Evolutionary conservation across 1,139 yeast genomes (phyloP).

Genomic region (Pneumocystis jirovecii): DNA sequence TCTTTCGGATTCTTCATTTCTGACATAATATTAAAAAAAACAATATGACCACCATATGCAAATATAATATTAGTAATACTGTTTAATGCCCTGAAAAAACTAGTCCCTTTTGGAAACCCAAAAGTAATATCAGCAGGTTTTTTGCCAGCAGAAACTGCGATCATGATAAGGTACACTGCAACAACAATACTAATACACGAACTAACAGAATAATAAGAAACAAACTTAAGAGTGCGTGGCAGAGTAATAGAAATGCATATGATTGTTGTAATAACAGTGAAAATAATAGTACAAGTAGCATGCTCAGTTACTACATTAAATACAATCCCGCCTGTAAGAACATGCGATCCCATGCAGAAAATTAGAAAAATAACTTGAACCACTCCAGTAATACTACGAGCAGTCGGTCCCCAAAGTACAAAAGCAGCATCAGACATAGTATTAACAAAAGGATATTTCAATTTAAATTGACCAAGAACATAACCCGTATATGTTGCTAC

Average conservation of each 20-base stretch:
- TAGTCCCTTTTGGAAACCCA: neutral
- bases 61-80: neutral
- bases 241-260: constrained; percentile 4
- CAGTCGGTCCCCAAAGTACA: neutral
- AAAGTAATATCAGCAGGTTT: neutral
- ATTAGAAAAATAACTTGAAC: neutral
- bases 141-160: neutral
- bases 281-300: constrained; percentile 4
- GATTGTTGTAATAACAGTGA: neutral
- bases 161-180: neutral
- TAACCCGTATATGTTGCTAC: neutral
- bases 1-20: neutral
- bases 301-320: constrained; percentile 6
- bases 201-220: neutral
- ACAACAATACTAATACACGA: neutral
- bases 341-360: neutral
- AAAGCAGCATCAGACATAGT: neutral
- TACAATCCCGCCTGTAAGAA: neutral
- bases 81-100: neutral
- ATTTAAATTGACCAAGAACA: neutral
- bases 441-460: neutral
- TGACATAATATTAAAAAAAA: neutral
- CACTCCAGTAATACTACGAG: neutral
- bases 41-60: neutral
- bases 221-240: constrained; percentile 3